phyloP scores from a whole-genome alignment of 139 green algal species.

The Haematococcus sp. region DNA sequence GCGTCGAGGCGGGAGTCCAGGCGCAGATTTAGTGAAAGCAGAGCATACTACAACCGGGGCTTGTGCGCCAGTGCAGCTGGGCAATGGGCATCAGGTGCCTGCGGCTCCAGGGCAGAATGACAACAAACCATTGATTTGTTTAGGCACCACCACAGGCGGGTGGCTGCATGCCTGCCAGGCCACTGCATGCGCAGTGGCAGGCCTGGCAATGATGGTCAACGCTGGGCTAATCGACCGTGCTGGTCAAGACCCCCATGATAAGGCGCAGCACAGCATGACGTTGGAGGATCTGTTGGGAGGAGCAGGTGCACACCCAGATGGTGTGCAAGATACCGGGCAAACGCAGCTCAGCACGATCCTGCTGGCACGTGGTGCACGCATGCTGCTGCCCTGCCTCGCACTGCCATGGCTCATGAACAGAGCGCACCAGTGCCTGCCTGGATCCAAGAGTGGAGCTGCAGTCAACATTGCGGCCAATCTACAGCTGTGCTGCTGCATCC shows the following conservation, averaged over 20 bases:
- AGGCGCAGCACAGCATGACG: slow-evolving; percentile 28
- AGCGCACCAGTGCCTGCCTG: neutral
- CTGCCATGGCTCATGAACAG: neutral
- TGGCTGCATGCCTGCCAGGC: neutral
- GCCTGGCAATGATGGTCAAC: neutral
- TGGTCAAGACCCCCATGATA: slow-evolving; percentile 53
- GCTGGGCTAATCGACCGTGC: slow-evolving; percentile 47
- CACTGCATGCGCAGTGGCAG: neutral
- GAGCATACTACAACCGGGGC: neutral
- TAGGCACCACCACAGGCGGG: neutral
- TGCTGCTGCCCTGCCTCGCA: neutral
- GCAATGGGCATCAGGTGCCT: neutral
- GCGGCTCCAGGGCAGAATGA: neutral
- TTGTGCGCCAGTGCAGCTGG: neutral
- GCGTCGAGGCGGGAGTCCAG: too few species aligned
- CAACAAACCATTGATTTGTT: too few species aligned
- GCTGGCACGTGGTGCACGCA: neutral
- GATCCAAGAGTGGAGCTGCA: too few species aligned
- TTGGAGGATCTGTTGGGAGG: slow-evolving; percentile 16
- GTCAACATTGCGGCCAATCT: too few species aligned
- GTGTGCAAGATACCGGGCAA: neutral
- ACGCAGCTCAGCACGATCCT: neutral
- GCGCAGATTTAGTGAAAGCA: neutral
- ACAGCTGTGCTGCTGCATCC: too few species aligned
- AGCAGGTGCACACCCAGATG: neutral